Evolutionary conservation across 2,329 filamentous ascomycete genomes (phyloP).

Genomic region (Gremmenia infestans): DNA sequence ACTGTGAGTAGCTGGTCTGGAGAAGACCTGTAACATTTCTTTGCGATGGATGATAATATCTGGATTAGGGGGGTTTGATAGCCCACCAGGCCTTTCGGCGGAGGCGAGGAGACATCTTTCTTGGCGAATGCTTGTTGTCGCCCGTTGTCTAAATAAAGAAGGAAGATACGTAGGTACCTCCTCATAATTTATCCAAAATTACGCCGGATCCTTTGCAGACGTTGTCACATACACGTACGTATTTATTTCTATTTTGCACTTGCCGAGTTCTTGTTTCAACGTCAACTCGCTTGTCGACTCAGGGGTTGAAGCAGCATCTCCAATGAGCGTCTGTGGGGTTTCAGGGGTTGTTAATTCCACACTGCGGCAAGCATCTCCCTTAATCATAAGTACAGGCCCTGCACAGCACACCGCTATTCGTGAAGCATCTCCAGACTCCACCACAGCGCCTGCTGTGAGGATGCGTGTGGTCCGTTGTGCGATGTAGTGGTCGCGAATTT

Average conservation of each 20-base stretch:
- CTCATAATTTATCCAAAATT: not conserved
- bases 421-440: not conserved
- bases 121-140: no score
- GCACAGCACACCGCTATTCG: slow-evolving; percentile 2
- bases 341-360: not conserved
- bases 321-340: not conserved
- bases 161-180: not conserved
- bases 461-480: not conserved
- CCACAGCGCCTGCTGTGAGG: not conserved
- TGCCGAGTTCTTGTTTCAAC: slow-evolving; percentile 9
- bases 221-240: not conserved
- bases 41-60: no score
- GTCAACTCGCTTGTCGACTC: slow-evolving; percentile 1
- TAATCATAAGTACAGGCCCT: not conserved
- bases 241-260: not conserved
- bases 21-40: no score
- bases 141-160: no score
- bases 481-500: not conserved
- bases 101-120: no score
- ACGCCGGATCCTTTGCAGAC: not conserved
- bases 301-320: not conserved
- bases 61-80: no score
- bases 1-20: not conserved
- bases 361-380: not conserved
- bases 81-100: no score